Evolutionary conservation across 306 rosid genomes (phyloP).

Genomic region (Cyclanthera cordifolia): DNA sequence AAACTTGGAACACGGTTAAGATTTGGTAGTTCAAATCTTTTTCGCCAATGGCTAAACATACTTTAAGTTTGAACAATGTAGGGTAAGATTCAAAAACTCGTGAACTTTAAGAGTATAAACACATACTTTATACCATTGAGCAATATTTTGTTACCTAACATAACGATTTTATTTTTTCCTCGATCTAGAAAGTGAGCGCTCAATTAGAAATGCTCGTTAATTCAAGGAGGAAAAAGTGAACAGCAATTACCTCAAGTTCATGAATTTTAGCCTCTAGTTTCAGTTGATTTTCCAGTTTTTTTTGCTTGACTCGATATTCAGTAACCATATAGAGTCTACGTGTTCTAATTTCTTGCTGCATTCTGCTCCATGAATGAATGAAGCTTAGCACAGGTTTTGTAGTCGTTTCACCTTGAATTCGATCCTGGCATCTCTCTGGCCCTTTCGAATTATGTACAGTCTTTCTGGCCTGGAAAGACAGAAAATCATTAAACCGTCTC

Average conservation of each 20-base stretch:
- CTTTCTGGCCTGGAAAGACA: slow-evolving; percentile 42
- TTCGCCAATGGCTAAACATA: no score
- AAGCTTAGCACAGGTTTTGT: slow-evolving; percentile 40
- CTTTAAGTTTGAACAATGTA: not conserved
- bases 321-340: slow-evolving; percentile 63
- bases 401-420: slow-evolving; percentile 40
- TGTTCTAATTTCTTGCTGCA: slow-evolving; percentile 51
- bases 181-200: not conserved
- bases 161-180: no score
- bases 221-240: not conserved
- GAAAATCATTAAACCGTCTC: slow-evolving; percentile 1
- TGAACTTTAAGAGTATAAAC: no score
- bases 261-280: slow-evolving; percentile 65
- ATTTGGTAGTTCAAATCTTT: not conserved
- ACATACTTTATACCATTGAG: no score
- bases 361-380: slow-evolving; percentile 63
- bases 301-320: slow-evolving; percentile 46
- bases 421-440: slow-evolving; percentile 28
- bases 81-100: no score
- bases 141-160: no score
- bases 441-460: slow-evolving; percentile 26
- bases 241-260: slow-evolving; percentile 47
- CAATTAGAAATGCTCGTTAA: not conserved
- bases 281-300: slow-evolving; percentile 47
- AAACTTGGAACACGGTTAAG: not conserved